Conservation (phyloP, 345 rosid species). For the Draba incana region DNA sequence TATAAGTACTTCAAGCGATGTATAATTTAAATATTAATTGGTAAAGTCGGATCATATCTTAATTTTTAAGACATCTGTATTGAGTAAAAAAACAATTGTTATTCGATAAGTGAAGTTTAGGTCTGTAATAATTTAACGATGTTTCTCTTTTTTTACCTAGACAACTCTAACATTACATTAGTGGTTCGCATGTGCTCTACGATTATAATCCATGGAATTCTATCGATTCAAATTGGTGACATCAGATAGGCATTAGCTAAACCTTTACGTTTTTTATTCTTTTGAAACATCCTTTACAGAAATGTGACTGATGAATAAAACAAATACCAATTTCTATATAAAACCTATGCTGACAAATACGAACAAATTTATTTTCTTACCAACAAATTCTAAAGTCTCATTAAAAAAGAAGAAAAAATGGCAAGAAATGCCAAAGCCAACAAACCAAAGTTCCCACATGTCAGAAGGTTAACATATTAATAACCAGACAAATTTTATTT, state of each 20-base stretch:
- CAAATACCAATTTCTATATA: neutral
- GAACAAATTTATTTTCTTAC: neutral
- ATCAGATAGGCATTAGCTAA: conserved; percentile 9
- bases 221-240: conserved; percentile 11
- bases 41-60: neutral
- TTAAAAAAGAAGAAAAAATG: neutral
- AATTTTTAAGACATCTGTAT: neutral
- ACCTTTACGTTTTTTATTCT: too few relatives aligned
- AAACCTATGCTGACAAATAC: conserved; percentile 2
- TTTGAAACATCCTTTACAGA: too few relatives aligned
- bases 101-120: conserved; percentile 1
- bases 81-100: neutral
- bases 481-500: conserved; percentile 18
- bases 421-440: conserved; percentile 27
- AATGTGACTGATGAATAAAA: too few relatives aligned
- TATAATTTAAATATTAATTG: neutral
- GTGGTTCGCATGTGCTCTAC: conserved; percentile 37
- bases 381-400: neutral
- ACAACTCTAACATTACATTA: conserved; percentile 14
- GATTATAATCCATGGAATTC: neutral
- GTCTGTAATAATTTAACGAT: conserved; percentile 15
- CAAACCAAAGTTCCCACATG: conserved; percentile 32
- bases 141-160: conserved; percentile 26
- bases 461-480: conserved; percentile 16
- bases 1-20: neutral